These are phyloP conservation scores for Aspergillus alliaceus DNA, from an alignment of 2,329 filamentous ascomycete species.

Conservation along the genomic window DNA sequence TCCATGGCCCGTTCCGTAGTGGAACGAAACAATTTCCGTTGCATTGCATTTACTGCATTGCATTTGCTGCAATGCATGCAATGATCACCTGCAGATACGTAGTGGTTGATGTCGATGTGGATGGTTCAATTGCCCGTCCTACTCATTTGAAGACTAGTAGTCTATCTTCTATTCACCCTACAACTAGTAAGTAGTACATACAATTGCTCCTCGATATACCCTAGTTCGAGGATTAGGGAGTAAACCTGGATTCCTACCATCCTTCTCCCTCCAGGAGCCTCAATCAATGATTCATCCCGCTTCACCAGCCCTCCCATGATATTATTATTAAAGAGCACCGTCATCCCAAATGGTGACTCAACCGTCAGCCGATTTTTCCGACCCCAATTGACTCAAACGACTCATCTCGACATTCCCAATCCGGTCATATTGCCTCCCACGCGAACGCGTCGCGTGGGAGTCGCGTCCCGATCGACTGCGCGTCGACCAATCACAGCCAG, in stretches of 20 bases:
- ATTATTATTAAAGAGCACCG: not conserved
- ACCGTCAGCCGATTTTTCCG: not conserved
- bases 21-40: too few relatives aligned
- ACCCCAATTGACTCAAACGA: not conserved
- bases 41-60: too few relatives aligned
- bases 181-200: too few relatives aligned
- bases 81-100: constrained; percentile 5
- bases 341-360: not conserved
- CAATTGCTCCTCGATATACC: not conserved
- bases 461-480: constrained; percentile 4
- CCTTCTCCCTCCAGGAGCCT: constrained; percentile 5
- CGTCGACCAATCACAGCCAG: constrained; percentile 28
- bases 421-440: constrained; percentile 11
- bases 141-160: too few relatives aligned
- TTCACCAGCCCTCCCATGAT: not conserved
- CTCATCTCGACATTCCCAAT: constrained; percentile 5
- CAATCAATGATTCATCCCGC: constrained; percentile 4
- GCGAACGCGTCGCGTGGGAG: constrained; percentile 11
- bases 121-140: too few relatives aligned
- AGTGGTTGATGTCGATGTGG: not conserved
- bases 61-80: constrained; percentile 13
- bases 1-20: constrained; percentile 9
- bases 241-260: constrained; percentile 11
- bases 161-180: not conserved
- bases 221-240: not conserved